Base-by-base conservation (phyloP, 2,329 filamentous ascomycete genomes). In the Leptographium wingfieldii region DNA sequence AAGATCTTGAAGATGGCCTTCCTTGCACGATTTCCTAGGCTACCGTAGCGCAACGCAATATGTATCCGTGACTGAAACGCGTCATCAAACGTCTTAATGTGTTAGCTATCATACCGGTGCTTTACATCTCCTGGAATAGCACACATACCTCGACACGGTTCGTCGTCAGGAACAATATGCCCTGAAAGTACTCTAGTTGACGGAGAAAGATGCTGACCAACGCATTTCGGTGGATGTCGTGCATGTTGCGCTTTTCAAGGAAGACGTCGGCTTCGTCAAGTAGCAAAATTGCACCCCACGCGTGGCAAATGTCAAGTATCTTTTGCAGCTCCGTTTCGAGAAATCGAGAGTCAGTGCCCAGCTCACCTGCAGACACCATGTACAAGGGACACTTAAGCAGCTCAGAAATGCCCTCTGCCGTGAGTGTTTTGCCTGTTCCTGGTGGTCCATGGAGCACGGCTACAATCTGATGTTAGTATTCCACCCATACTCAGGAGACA, bases 41-140 rank as follows among this genome's bases (percentile, higher is more conserved):
- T 83, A 48, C 88, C 87, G 72, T 95, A 96, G 33, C 87, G 80
- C 10, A 96, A 76, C 0, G 90, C 88, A 66, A 95, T 86, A 70
- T 95, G 90, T 63, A 95, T 95, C 29, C 91, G 83, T 11, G 85
- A 89, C 69, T 94, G 88, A 77, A 95, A 95, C 0, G 91, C 91
- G 63, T 94, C 89, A 66, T 96, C 91, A 67, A 96, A 95, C 0
- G 88, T 64, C 64, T 65, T 22, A 2, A 2, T 1, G 16, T n/a
- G 51, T 59, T 55, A 58, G 60, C 22, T n/a, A 6, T 12, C 7
- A 16, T 12, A 12, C 19, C 3, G 16, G 6, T 3, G 33, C 27
- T 7, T 16, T 16, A 27, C 3, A 22, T 22, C 22, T 11, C 3
- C 5, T 7, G 22, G 6, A 12, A 6, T 11, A 25, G 14, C 9